phyloP scores from a whole-genome alignment of 257 asterid species.

The Fraxinus excelsior region DNA sequence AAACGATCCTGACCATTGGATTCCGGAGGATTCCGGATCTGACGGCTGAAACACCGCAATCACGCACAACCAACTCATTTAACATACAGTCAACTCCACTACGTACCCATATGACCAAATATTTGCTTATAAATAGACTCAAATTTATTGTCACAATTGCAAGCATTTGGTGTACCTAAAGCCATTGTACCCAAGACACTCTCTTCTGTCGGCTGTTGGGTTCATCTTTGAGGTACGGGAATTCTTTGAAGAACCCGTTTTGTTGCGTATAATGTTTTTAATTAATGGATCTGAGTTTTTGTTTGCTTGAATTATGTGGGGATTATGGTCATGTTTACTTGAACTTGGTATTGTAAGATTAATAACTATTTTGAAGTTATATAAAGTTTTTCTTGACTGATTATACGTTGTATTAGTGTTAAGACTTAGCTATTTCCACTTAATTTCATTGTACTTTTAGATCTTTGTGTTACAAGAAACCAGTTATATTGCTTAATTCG shows the following conservation, averaged over 20 bases:
- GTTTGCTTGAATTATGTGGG: background rate
- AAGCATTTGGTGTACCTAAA: slow-evolving; percentile 30
- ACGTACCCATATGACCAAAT: slow-evolving; percentile 1
- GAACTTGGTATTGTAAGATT: background rate
- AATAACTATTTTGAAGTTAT: background rate
- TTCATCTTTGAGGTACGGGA: slow-evolving; percentile 22
- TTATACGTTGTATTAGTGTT: background rate
- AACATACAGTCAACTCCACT: background rate
- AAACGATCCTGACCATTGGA: slow-evolving; percentile 18
- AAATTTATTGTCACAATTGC: slow-evolving; percentile 7
- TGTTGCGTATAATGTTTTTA: background rate
- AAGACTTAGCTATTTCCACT: background rate
- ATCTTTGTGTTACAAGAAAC: background rate
- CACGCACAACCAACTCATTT: background rate
- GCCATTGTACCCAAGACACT: background rate
- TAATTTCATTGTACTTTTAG: background rate
- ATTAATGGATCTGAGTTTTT: background rate
- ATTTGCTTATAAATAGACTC: slow-evolving; percentile 32
- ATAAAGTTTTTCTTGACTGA: background rate
- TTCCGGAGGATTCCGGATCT: background rate
- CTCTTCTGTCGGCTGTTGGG: background rate
- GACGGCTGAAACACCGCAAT: background rate
- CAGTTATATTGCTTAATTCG: background rate
- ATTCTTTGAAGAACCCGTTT: background rate
- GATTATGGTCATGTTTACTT: background rate